A percentile compares a stretch with the other conserved stretches of the same genome.
Evolutionary conservation across 495 filamentous ascomycete species (phyloP).

Genomic region (Lasiosphaeria miniovina): DNA sequence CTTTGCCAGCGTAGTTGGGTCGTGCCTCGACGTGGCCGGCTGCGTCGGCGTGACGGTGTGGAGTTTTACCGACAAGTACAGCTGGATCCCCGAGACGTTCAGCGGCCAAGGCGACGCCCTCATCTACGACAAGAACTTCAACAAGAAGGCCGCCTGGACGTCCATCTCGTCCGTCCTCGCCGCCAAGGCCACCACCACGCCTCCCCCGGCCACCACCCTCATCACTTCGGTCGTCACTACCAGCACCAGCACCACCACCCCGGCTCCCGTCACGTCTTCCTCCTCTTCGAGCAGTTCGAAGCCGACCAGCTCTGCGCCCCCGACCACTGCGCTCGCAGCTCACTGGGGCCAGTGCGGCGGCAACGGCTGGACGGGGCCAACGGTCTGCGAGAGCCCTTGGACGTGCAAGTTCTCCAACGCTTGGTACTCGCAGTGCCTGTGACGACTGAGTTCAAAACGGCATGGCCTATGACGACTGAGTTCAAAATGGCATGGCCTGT

Average conservation of each 20-base stretch:
- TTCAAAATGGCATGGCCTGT: conserved; percentile 27
- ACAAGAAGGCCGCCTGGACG: conserved; percentile 55
- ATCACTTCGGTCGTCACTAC: conserved; percentile 11
- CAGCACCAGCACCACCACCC: conserved; percentile 3
- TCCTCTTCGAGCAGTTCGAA: conserved; percentile 10
- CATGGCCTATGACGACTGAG: conserved; percentile 19
- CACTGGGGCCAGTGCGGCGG: conserved; percentile 46
- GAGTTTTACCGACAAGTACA: conserved; percentile 62
- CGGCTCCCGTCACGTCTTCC: conserved; percentile 21
- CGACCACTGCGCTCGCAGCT: conserved; percentile 14
- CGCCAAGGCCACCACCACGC: conserved; percentile 23
- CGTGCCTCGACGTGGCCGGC: conserved; percentile 50
- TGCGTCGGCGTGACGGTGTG: conserved; percentile 66
- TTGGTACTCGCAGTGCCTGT: conserved; percentile 44
- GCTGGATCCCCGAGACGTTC: conserved; percentile 50
- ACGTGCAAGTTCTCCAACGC: conserved; percentile 38
- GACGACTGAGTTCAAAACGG: conserved; percentile 1
- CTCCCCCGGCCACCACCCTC: conserved; percentile 9
- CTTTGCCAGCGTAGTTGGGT: conserved; percentile 51
- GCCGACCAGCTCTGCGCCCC: conserved; percentile 18
- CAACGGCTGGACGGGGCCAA: conserved; percentile 35
- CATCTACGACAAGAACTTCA: conserved; percentile 52
- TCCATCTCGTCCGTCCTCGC: conserved; percentile 37
- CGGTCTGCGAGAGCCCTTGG: conserved; percentile 38
- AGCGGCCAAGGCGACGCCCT: conserved; percentile 51